Conservation (phyloP, 2,329 filamentous ascomycete genomes). For the Aspergillus oerlinghausenensis region DNA sequence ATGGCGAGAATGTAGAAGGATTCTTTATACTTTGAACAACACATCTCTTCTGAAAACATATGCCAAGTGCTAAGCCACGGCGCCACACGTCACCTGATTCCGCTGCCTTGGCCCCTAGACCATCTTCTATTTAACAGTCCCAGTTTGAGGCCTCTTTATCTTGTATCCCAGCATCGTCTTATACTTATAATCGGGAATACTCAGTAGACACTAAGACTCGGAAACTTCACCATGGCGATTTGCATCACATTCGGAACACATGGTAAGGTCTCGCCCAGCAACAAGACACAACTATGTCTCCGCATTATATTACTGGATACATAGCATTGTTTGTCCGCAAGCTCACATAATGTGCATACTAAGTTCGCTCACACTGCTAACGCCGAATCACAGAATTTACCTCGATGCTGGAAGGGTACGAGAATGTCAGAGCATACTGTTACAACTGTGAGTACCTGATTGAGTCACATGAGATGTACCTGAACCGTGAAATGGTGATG, state of each 20-base stretch:
- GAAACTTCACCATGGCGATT: slow-evolving; percentile 31
- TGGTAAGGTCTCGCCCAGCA: slow-evolving; percentile 23
- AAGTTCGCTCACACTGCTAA: slow-evolving; percentile 1
- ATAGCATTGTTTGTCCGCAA: background rate
- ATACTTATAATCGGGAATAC: background rate
- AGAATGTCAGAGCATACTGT: slow-evolving; percentile 43
- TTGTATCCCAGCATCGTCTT: background rate
- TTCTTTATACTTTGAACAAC: background rate
- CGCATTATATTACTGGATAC: background rate
- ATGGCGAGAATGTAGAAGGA: background rate
- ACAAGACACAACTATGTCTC: background rate
- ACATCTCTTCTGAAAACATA: background rate
- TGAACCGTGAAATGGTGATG: background rate
- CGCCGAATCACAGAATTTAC: slow-evolving; percentile 36
- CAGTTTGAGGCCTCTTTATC: background rate
- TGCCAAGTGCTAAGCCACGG: slow-evolving; percentile 33
- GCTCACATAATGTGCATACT: background rate
- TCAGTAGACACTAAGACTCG: background rate
- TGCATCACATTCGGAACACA: slow-evolving; percentile 42
- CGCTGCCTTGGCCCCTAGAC: slow-evolving; percentile 25
- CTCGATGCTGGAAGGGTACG: slow-evolving; percentile 42
- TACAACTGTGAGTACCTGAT: slow-evolving; percentile 38
- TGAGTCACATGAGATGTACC: slow-evolving; percentile 2
- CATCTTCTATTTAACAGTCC: background rate
- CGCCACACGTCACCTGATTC: slow-evolving; percentile 24